Evolutionary conservation across 306 rosid genomes (phyloP).

Genomic region (Oemleria cerasiformis): DNA sequence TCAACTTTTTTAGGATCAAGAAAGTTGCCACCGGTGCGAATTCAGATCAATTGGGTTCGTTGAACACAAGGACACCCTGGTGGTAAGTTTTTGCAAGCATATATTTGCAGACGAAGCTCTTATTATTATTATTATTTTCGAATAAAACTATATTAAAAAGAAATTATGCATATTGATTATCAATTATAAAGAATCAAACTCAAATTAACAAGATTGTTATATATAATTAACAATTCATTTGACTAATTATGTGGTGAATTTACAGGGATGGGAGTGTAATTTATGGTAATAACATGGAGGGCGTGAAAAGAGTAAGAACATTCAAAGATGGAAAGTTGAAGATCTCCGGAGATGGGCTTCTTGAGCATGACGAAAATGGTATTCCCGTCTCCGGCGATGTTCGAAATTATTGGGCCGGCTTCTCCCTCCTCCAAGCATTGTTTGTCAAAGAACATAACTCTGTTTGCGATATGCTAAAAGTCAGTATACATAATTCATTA

Average conservation of each 20-base stretch:
- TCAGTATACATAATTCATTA: conserved; percentile 20
- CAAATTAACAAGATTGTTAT: no score
- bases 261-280: conserved; percentile 82
- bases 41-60: conserved; percentile 34
- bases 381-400: conserved; percentile 77
- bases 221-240: no score
- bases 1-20: conserved; percentile 63
- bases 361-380: conserved; percentile 59
- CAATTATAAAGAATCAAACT: no score
- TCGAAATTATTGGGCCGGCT: conserved; percentile 72
- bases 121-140: no score
- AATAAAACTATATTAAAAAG: no score
- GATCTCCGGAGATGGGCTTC: conserved; percentile 58
- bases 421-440: conserved; percentile 61
- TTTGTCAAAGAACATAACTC: conserved; percentile 75
- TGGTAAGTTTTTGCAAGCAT: conserved; percentile 46
- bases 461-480: conserved; percentile 66
- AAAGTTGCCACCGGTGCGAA: conserved; percentile 39
- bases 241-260: background rate
- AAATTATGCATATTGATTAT: no score
- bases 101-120: no score
- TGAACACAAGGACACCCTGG: conserved; percentile 79
- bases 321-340: conserved; percentile 68
- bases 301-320: conserved; percentile 58
- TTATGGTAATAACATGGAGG: conserved; percentile 56